Conservation (phyloP, 2,329 filamentous ascomycete species). For the Claviceps capensis region DNA sequence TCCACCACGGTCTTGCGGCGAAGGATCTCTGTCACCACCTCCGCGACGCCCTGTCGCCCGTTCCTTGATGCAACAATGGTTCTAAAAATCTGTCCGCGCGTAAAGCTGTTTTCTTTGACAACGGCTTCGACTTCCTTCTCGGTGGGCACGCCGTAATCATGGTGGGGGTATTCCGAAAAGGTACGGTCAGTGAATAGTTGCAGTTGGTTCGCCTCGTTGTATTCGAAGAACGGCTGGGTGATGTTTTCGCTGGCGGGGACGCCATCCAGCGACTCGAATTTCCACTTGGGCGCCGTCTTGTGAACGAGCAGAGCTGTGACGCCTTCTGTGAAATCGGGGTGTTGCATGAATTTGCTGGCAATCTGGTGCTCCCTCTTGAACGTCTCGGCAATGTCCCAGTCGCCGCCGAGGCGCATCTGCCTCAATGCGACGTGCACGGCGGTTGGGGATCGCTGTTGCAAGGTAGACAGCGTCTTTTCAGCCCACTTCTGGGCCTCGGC, state of each 20-base stretch:
- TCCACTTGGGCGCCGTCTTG: slow-evolving; percentile 60
- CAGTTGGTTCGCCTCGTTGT: slow-evolving; percentile 33
- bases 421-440: slow-evolving; percentile 71
- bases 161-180: slow-evolving; percentile 63
- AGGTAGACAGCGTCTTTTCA: slow-evolving; percentile 56
- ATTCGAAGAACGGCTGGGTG: slow-evolving; percentile 53
- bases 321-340: slow-evolving; percentile 83
- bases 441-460: slow-evolving; percentile 71
- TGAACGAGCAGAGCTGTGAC: slow-evolving; percentile 69
- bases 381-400: slow-evolving; percentile 72
- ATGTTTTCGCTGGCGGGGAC: slow-evolving; percentile 43
- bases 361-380: slow-evolving; percentile 81
- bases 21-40: slow-evolving; percentile 57
- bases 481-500: slow-evolving; percentile 59
- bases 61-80: slow-evolving; percentile 46
- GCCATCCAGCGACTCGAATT: slow-evolving; percentile 57
- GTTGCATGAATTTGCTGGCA: slow-evolving; percentile 75
- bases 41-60: slow-evolving; percentile 54
- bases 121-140: slow-evolving; percentile 45
- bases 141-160: slow-evolving; percentile 54
- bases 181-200: slow-evolving; percentile 46
- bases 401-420: slow-evolving; percentile 62
- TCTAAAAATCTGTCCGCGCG: slow-evolving; percentile 44
- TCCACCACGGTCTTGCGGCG: slow-evolving; percentile 43
- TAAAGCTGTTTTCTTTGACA: slow-evolving; percentile 26